Conservation (phyloP, 495 filamentous ascomycete species). For the Trichoderma virens region DNA sequence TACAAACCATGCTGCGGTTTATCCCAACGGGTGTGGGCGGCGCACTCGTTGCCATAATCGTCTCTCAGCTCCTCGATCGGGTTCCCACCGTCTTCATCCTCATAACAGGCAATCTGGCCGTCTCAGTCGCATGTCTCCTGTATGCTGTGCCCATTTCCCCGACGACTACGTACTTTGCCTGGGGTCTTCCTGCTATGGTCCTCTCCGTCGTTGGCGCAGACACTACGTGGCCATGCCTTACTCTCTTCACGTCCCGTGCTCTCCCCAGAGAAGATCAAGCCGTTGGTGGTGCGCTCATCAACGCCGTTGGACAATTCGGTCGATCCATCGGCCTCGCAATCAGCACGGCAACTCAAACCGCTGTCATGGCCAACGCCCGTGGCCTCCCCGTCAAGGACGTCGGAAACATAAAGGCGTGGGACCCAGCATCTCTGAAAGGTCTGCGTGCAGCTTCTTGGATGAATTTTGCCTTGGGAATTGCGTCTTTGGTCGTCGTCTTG, state of each 20-base stretch:
- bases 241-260: slow-evolving; percentile 50
- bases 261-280: slow-evolving; percentile 54
- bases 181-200: slow-evolving; percentile 49
- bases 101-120: slow-evolving; percentile 40
- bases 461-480: slow-evolving; percentile 35
- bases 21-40: slow-evolving; percentile 51
- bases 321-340: slow-evolving; percentile 51
- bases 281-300: slow-evolving; percentile 52
- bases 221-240: slow-evolving; percentile 49
- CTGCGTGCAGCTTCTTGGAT: slow-evolving; percentile 49
- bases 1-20: slow-evolving; percentile 55
- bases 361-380: slow-evolving; percentile 38
- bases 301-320: slow-evolving; percentile 50
- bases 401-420: slow-evolving; percentile 28
- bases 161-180: slow-evolving; percentile 51
- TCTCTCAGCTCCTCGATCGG: slow-evolving; percentile 46
- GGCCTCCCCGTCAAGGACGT: slow-evolving; percentile 31
- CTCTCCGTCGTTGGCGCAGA: slow-evolving; percentile 53
- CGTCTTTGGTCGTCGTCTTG: slow-evolving; percentile 29
- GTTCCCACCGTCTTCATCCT: slow-evolving; percentile 47
- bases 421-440: slow-evolving; percentile 38
- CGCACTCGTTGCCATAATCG: slow-evolving; percentile 38
- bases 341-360: slow-evolving; percentile 48
- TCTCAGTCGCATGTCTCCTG: slow-evolving; percentile 42
- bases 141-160: slow-evolving; percentile 50